Base-by-base conservation (phyloP, 192 early-diverging fungal genomes). In the Rhizophlyctis rosea region DNA sequence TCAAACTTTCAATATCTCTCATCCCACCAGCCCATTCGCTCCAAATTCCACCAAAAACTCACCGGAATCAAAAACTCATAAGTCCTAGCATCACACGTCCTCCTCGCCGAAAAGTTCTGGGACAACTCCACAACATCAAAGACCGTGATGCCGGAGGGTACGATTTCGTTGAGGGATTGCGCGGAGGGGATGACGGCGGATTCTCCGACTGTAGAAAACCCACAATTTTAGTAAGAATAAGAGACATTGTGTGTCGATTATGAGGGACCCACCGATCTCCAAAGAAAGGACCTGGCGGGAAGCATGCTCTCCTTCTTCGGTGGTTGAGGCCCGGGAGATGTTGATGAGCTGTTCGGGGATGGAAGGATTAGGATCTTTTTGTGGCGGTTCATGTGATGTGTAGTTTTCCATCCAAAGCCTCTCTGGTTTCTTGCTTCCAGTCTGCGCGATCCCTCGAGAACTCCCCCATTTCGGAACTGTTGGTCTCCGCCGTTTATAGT, bases 221-320 rank as follows among this genome's bases (percentile, higher is more conserved):
- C 9, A 7, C 39, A 44, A 44, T 89, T 87, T 89, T 94, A 16
- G 88, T 78, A 16, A 93, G 81, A 47, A 98, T 91, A 65, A 84
- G 0, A 93, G 92, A 47, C 97, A 68, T n/a, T 75, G 36, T 11
- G 69, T 59, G 73, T 97, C 39, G 18, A 44, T 18, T 7, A 44
- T 44, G 18, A 18, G 39, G 39, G 18, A 44, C 18, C n/a, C n/a
- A 50, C 89, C 83, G 81, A 99, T 86, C 72, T 99, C 98, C 32
- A 91, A 61, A 5, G 94, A 94, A 2, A 95, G 83, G 2, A 99
- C 90, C 59, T 99, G 95, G 9, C 96, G 94, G 36, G 92, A 89
- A 24, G 98, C 95, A 68, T 98, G 96, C 4, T 98, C 98, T 28
- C 96, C 98, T 74, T 96, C 94, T 68, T 99, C 98, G 0, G 98